A percentile compares a stretch with the other conserved stretches of the same genome.
Evolutionary conservation across 805 yeast species (phyloP).

Genomic region (Candida coquimbonensis): DNA sequence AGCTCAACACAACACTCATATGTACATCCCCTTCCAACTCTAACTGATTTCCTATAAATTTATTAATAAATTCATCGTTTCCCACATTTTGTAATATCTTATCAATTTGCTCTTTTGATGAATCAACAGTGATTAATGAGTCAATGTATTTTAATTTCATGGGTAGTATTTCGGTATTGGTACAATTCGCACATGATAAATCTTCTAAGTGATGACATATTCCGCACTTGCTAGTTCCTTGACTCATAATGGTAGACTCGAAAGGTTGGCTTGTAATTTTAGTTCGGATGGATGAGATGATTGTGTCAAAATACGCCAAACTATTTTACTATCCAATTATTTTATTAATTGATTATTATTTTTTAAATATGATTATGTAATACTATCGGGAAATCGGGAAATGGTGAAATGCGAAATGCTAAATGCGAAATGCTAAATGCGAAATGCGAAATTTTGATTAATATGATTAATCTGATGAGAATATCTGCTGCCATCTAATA

Average conservation of each 20-base stretch:
- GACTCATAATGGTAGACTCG: neutral
- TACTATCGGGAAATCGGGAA: too few species aligned
- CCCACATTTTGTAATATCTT: conserved; percentile 11
- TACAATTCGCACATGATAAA: conserved; percentile 12
- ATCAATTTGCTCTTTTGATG: conserved; percentile 7
- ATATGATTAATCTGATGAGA: too few species aligned
- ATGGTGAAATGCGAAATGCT: too few species aligned
- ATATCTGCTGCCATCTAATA: too few species aligned
- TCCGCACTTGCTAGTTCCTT: neutral
- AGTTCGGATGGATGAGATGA: too few species aligned
- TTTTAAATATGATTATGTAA: too few species aligned
- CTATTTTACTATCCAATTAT: too few species aligned
- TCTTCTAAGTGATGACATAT: neutral
- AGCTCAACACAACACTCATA: conserved; percentile 18
- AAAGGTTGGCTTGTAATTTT: too few species aligned
- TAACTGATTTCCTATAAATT: conserved; percentile 6
- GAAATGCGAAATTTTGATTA: too few species aligned
- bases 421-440: too few species aligned
- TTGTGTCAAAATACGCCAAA: too few species aligned
- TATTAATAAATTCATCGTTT: conserved; percentile 9
- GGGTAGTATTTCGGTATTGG: conserved; percentile 7
- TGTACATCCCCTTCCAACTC: conserved; percentile 1
- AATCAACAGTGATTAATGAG: conserved; percentile 3
- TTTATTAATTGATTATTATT: too few species aligned
- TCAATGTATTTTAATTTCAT: conserved; percentile 14